Conservation (phyloP, 352 stramenopile species). For the Globisporangium splendens region DNA sequence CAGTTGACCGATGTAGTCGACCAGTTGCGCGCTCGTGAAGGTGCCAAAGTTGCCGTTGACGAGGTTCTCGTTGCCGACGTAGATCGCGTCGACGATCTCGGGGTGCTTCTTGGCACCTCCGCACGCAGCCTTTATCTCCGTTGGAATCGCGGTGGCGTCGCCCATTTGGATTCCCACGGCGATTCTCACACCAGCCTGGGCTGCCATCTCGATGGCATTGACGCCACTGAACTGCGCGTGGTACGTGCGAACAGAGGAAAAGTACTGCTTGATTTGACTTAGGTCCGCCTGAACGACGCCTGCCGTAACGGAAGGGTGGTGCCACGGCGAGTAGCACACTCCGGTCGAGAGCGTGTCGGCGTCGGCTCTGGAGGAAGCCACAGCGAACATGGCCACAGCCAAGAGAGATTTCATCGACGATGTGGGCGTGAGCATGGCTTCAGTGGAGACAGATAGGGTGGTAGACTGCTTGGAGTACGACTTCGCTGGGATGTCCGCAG, state of each 20-base stretch:
- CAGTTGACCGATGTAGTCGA: conserved; percentile 51
- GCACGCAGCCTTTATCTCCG: conserved; percentile 59
- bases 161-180: conserved; percentile 62
- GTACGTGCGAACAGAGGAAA: conserved; percentile 66
- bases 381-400: conserved; percentile 4
- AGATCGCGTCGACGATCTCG: conserved; percentile 43
- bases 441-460: too few relatives aligned
- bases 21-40: conserved; percentile 32
- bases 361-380: conserved; percentile 11
- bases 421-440: too few relatives aligned
- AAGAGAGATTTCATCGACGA: too few relatives aligned
- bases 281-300: conserved; percentile 32
- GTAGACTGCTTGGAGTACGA: too few relatives aligned
- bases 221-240: conserved; percentile 46
- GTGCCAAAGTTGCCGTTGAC: conserved; percentile 44
- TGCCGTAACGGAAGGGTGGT: conserved; percentile 29
- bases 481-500: too few relatives aligned
- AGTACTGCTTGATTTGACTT: conserved; percentile 33
- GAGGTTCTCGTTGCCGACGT: conserved; percentile 76
- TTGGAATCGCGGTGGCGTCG: conserved; percentile 28
- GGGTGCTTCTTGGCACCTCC: conserved; percentile 36
- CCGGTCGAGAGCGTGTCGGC: conserved; percentile 24
- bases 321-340: conserved; percentile 65
- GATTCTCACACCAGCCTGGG: conserved; percentile 40
- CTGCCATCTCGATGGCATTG: conserved; percentile 48